Base-by-base conservation (phyloP, 768 basidiomycete genomes). In the Lactarius trivialis region DNA sequence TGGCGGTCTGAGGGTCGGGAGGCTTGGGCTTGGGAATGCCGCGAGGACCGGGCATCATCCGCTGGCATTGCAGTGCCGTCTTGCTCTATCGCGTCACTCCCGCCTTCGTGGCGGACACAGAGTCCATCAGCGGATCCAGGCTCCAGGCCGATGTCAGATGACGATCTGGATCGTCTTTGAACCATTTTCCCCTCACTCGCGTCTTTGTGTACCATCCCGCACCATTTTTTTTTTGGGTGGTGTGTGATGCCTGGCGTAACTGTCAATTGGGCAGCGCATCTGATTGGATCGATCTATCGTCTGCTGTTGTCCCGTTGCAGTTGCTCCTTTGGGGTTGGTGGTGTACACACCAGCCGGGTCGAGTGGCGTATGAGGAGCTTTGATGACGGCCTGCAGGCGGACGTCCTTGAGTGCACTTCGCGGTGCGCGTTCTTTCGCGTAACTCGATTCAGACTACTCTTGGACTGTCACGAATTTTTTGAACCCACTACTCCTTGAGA, bases 391-490 rank as follows among this genome's bases (percentile, higher is more conserved):
- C n/a, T 43, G 50, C 39, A 33, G 28, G 26, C n/a, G 32, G 51
- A 26, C 56, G 61, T 60, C 60, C 67, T 70, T 73, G 34, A 65
- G 71, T 74, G 71, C 67, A 64, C 71, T 74, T 73, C 34, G 70
- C 65, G 64, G 71, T 67, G 62, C 73, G 58, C 26, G 53, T 54
- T 30, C 12, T 56, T 60, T 49, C 17, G 58, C 52, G 63, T 41
- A 71, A 75, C 73, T 73, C 70, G 71, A 74, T 67, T 75, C 73
- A 73, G 73, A 73, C 74, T 74, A 74, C 62, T 73, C 69, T 72
- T 32, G 63, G 63, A 28, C 67, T 73, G 69, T 64, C 63, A 56
- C 37, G 24, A 41, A 55, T 56, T 66, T 65, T 67, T 69, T 65
- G 56, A 57, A 45, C 51, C 32, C 39, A 19, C 39, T 60, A 53